Evolutionary conservation across 805 yeast genomes (phyloP).

Genomic region (Wickerhamomyces silvicola): DNA sequence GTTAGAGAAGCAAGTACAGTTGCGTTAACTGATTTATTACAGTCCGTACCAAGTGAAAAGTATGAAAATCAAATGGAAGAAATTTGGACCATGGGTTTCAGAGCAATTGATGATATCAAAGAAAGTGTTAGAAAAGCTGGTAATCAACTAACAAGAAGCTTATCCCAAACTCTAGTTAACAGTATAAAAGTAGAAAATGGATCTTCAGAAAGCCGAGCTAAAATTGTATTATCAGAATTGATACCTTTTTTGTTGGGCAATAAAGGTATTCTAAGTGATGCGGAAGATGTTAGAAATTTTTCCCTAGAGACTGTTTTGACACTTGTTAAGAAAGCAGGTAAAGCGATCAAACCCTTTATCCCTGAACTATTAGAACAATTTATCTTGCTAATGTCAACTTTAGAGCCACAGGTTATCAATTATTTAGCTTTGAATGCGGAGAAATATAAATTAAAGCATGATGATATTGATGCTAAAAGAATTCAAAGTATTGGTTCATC

Average conservation of each 20-base stretch:
- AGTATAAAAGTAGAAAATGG: constrained; percentile 44
- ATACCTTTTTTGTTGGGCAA: constrained; percentile 76
- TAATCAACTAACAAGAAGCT: constrained; percentile 52
- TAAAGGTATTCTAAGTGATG: constrained; percentile 76
- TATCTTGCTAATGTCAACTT: constrained; percentile 66
- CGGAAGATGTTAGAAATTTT: constrained; percentile 75
- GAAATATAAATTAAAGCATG: constrained; percentile 67
- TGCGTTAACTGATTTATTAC: constrained; percentile 65
- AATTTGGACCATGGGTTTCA: constrained; percentile 83
- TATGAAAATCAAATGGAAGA: constrained; percentile 51
- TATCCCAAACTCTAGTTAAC: constrained; percentile 57
- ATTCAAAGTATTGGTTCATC: constrained; percentile 68
- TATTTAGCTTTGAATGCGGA: constrained; percentile 83
- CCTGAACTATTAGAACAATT: constrained; percentile 66
- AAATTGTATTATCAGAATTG: constrained; percentile 44
- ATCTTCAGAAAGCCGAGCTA: constrained; percentile 33
- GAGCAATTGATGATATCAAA: constrained; percentile 90
- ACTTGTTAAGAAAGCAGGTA: constrained; percentile 58
- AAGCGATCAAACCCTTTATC: constrained; percentile 56
- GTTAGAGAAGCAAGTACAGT: constrained; percentile 80
- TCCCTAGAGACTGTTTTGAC: constrained; percentile 70
- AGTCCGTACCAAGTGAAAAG: constrained; percentile 43
- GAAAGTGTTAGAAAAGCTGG: constrained; percentile 89
- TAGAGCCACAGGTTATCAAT: constrained; percentile 88
- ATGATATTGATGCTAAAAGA: constrained; percentile 73